Evolutionary conservation across 2,329 filamentous ascomycete species (phyloP), one percentile per base, ranked within the genome.

Genomic region (Akanthomyces lecanii): DNA sequence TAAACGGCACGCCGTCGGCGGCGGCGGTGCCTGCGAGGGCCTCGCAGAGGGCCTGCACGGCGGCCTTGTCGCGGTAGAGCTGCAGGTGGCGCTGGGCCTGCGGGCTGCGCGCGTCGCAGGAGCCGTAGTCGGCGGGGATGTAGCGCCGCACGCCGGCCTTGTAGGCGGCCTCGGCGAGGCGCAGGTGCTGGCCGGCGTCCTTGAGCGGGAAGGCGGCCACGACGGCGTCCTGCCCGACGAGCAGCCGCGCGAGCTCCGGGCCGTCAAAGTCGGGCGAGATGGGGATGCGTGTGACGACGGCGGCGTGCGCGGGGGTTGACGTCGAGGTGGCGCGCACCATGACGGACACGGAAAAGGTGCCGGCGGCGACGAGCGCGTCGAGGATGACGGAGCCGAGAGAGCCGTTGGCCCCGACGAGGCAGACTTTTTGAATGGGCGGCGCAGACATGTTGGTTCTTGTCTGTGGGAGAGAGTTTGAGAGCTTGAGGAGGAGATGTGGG

Each of bases 81-180:
- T 70, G 69, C 23, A 76, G 64, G 3, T 73, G 64, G 25, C 69
- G 68, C 64, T 71, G 72, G 0, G 73, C 69, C 66, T 78, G 72
- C 30, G 73, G 73, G n/a, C 68, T 71, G 50, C 70, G 68, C 1
- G 74, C 73, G 64, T 76, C 74, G 57, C 74, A 76, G 65, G 71
- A 70, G 40, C 77, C 78, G 64, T 81, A 89, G 67, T 89, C 86
- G 16, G 82, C 82, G 2, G 86, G 85, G 47, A 89, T 77, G 74
- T 86, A 87, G 30, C 85, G 79, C 66, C 83, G 79, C 2, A 89
- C 84, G 25, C 85, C 84, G 5, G 85, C 85, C 6, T 77, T 77
- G 47, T 83, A 78, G 28, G 85, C 81, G 0, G 85, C 86, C 57
- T 88, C 81, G 51, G 85, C 80, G 61, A 88, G 76, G 8, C 82